Conservation (phyloP, 352 stramenopile species). For the Globisporangium echinulatum region DNA sequence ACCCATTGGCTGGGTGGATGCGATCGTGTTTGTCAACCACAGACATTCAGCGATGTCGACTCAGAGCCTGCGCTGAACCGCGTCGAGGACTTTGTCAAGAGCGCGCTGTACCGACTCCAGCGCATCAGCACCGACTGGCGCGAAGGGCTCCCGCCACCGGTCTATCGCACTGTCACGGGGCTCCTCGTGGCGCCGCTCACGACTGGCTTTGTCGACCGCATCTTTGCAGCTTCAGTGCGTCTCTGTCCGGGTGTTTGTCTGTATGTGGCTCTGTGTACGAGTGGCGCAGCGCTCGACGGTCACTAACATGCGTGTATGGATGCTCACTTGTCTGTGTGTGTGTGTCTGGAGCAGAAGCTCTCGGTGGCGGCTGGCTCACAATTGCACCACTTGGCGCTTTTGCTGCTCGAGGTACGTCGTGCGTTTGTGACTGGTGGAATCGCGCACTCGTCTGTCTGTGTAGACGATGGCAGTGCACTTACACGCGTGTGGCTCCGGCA, state of each 20-base stretch:
- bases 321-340: neutral
- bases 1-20: neutral
- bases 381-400: constrained; percentile 36
- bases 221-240: constrained; percentile 43
- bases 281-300: too few relatives aligned
- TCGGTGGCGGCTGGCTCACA: constrained; percentile 32
- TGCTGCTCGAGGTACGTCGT: constrained; percentile 41
- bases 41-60: constrained; percentile 39
- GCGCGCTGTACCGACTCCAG: constrained; percentile 58
- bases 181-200: constrained; percentile 52
- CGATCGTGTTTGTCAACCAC: neutral
- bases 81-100: constrained; percentile 55
- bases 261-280: neutral
- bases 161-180: constrained; percentile 54
- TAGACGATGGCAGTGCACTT: neutral
- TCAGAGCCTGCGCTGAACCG: constrained; percentile 24
- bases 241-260: neutral
- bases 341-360: constrained; percentile 29
- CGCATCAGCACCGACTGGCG: constrained; percentile 52
- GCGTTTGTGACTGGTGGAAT: neutral
- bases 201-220: constrained; percentile 39
- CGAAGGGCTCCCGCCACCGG: constrained; percentile 38
- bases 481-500: constrained; percentile 7
- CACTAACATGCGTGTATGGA: neutral
- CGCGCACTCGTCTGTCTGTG: too few relatives aligned